These are phyloP conservation scores for Saturnispora sanitii DNA, from an alignment of 805 yeast genomes.

Conservation along the genomic window DNA sequence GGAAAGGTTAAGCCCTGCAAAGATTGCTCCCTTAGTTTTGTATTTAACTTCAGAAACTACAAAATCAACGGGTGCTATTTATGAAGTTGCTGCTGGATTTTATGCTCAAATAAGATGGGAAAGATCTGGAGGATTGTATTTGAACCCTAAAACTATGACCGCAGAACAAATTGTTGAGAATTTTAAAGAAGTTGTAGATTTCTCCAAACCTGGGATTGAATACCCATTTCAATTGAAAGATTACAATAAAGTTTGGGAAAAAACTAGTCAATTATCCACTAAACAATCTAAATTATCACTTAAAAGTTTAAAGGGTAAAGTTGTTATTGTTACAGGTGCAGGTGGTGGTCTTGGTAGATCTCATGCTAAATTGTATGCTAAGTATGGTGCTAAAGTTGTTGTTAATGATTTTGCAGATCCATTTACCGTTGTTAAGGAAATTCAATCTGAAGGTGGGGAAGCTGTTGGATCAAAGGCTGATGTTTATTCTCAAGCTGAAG, in stretches of 20 bases:
- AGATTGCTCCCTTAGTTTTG: conserved; percentile 84
- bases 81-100: conserved; percentile 91
- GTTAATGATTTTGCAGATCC: conserved; percentile 86
- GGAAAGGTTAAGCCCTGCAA: conserved; percentile 73
- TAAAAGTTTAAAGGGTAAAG: conserved; percentile 67
- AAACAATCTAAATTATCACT: conserved; percentile 27
- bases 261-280: conserved; percentile 45
- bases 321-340: conserved; percentile 89
- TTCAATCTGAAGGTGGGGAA: conserved; percentile 50
- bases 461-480: conserved; percentile 82
- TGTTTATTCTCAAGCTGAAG: conserved; percentile 65
- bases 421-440: conserved; percentile 60
- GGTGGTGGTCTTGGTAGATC: conserved; percentile 92
- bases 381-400: conserved; percentile 89
- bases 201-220: conserved; percentile 46
- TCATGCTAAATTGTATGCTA: conserved; percentile 77
- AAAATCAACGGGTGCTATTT: conserved; percentile 62
- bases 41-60: conserved; percentile 62
- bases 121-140: conserved; percentile 75
- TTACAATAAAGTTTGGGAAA: conserved; percentile 49
- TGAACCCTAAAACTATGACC: conserved; percentile 69
- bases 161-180: conserved; percentile 73
- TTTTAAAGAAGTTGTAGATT: conserved; percentile 55
- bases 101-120: conserved; percentile 92
- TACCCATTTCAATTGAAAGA: conserved; percentile 70